Base-by-base conservation (phyloP, 352 stramenopile species). In the Lagenidium sp. region DNA sequence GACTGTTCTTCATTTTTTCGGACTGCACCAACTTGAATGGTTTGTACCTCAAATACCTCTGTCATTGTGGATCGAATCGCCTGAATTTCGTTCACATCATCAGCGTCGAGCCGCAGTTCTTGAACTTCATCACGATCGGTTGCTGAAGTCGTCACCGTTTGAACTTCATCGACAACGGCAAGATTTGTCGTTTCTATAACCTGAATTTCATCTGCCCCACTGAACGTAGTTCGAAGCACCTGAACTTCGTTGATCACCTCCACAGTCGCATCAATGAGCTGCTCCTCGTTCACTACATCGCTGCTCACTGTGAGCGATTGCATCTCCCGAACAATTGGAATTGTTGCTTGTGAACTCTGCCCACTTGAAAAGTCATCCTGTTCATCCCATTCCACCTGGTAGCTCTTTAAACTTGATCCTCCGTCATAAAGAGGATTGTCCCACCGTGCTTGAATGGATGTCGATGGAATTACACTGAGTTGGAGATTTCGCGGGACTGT, bases 181-280 rank as follows among this genome's bases (percentile, higher is more conserved):
- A 42, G 39, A 22, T 82, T 85, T 0, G 41, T 94, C 24, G 73
- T 88, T 34, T 55, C 73, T 19, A 98, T 80, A 6, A 90, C 63
- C 50, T 96, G 86, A 20, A 96, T 63, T 42, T 96, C 86, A 53
- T 96, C 85, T 10, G 69, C 69, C 4, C 89, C 89, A 0, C 63
- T 74, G 25, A 96, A 91, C 3, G 55, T 65, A 1, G 76, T 97
- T 10, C 90, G 89, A 2, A 99, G 81, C 6, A 93, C 94, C 55
- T 99, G 94, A 6, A 94, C 62, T 57, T 99, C 95, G 55, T 99
- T 99, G 13, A 75, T 93, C 11, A 99, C 95, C 43, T 94, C 69
- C 7, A 97, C 86, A 0, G 88, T 96, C 0, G 85, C 91, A 50
- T 95, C 73, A 5, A 98, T 82, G 37, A 83, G 84, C 50, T 99